Evolutionary conservation across 352 stramenopile species (phyloP).

Genomic region (Pythium plurisporium): DNA sequence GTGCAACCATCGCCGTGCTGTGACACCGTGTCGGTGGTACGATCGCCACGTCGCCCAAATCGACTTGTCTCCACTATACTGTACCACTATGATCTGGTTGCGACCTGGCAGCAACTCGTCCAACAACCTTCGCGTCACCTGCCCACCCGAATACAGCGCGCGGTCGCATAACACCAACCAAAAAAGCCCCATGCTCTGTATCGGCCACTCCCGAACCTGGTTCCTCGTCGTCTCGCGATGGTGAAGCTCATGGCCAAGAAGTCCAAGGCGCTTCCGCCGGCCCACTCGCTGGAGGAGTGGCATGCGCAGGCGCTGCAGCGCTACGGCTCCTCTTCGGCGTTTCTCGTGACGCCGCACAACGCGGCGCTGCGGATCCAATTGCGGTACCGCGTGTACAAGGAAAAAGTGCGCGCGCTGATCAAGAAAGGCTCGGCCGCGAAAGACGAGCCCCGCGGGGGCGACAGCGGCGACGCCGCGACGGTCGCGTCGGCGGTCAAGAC

Average conservation of each 20-base stretch:
- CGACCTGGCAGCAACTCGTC: background rate
- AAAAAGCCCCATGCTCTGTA: background rate
- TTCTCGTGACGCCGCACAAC: slow-evolving; percentile 37
- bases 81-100: background rate
- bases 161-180: slow-evolving; percentile 10
- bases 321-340: slow-evolving; percentile 6
- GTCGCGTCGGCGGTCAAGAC: slow-evolving; percentile 22
- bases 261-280: slow-evolving; percentile 30
- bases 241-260: slow-evolving; percentile 40
- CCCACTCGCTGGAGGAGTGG: slow-evolving; percentile 40
- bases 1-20: background rate
- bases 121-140: slow-evolving; percentile 12
- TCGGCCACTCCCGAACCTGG: background rate
- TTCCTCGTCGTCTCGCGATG: slow-evolving; percentile 13
- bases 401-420: slow-evolving; percentile 55
- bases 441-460: slow-evolving; percentile 10
- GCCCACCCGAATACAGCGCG: slow-evolving; percentile 10
- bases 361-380: slow-evolving; percentile 62
- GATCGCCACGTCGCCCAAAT: background rate
- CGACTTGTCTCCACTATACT: background rate
- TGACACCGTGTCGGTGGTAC: background rate
- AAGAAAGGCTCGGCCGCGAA: slow-evolving; percentile 47
- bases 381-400: slow-evolving; percentile 70
- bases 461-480: slow-evolving; percentile 15
- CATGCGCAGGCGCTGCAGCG: slow-evolving; percentile 31